phyloP scores from a whole-genome alignment of 805 yeast species.

The Wickerhamomyces kurtzmanii region DNA sequence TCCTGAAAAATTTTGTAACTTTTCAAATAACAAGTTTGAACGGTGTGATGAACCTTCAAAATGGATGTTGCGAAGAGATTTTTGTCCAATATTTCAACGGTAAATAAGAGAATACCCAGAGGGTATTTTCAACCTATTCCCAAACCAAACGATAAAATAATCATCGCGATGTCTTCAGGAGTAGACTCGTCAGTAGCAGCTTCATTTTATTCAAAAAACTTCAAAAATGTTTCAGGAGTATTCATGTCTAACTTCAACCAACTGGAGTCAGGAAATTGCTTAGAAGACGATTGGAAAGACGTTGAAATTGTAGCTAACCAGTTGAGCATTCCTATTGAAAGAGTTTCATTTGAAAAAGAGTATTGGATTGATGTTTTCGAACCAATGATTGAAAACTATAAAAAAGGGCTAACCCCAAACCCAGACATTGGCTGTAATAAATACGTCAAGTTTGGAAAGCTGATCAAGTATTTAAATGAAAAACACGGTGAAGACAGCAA shows the following conservation, averaged over 20 bases:
- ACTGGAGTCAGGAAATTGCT: constrained; percentile 45
- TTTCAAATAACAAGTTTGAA: not conserved
- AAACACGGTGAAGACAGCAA: constrained; percentile 22
- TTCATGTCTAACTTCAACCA: constrained; percentile 77
- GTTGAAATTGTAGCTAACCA: constrained; percentile 56
- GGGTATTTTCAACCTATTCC: constrained; percentile 34
- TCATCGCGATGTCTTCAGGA: constrained; percentile 93
- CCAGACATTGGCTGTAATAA: constrained; percentile 89
- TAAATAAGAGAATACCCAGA: constrained; percentile 9
- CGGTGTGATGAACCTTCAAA: no score
- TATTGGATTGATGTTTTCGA: constrained; percentile 90
- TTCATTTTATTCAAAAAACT: constrained; percentile 44
- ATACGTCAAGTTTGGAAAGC: constrained; percentile 77
- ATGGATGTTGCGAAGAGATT: no score
- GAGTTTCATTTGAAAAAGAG: constrained; percentile 80
- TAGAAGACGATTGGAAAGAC: constrained; percentile 84
- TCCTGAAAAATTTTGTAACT: no score
- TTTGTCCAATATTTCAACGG: no score
- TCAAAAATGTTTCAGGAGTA: constrained; percentile 62
- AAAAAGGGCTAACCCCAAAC: constrained; percentile 77
- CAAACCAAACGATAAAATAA: constrained; percentile 41
- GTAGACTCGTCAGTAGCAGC: constrained; percentile 94
- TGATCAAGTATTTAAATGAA: constrained; percentile 43
- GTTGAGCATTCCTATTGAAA: constrained; percentile 56
- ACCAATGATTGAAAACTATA: constrained; percentile 78